Conservation (phyloP, 2,329 filamentous ascomycete genomes). For the Epichloe typhina region DNA sequence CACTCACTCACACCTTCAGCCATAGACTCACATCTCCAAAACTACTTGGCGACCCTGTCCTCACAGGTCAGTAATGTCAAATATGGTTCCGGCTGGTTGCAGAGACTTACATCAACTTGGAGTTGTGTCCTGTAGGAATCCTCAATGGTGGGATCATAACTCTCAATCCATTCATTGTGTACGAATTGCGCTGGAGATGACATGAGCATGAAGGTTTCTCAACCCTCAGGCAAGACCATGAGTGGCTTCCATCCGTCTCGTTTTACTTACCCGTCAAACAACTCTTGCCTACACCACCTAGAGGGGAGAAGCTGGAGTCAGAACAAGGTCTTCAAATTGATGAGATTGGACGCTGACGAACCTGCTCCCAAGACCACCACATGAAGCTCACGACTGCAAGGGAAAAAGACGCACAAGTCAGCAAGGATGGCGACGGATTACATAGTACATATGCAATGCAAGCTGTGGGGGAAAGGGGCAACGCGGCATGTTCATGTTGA, state of each 20-base stretch:
- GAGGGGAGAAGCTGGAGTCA: slow-evolving; percentile 15
- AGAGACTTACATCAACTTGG: slow-evolving; percentile 64
- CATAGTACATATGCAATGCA: neutral
- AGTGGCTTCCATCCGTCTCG: neutral
- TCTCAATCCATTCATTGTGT: slow-evolving; percentile 88
- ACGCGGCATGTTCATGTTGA: neutral
- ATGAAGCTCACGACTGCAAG: slow-evolving; percentile 60
- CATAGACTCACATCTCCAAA: slow-evolving; percentile 66
- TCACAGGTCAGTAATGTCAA: neutral
- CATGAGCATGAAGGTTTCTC: neutral
- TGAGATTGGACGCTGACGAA: slow-evolving; percentile 24
- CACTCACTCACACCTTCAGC: slow-evolving; percentile 7
- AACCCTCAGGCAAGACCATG: neutral
- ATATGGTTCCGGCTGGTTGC: neutral
- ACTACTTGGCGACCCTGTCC: slow-evolving; percentile 71
- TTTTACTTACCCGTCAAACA: slow-evolving; percentile 64
- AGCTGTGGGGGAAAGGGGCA: neutral
- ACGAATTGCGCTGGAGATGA: slow-evolving; percentile 65
- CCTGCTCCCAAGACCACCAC: slow-evolving; percentile 73
- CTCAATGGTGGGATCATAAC: slow-evolving; percentile 68
- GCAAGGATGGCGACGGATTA: neutral
- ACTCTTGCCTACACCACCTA: slow-evolving; percentile 84
- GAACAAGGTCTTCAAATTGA: slow-evolving; percentile 11
- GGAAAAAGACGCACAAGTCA: neutral
- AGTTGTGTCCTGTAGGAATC: slow-evolving; percentile 65